Evolutionary conservation across 2,329 filamentous ascomycete species (phyloP).

Genomic region (Aspergillaceae sp.): DNA sequence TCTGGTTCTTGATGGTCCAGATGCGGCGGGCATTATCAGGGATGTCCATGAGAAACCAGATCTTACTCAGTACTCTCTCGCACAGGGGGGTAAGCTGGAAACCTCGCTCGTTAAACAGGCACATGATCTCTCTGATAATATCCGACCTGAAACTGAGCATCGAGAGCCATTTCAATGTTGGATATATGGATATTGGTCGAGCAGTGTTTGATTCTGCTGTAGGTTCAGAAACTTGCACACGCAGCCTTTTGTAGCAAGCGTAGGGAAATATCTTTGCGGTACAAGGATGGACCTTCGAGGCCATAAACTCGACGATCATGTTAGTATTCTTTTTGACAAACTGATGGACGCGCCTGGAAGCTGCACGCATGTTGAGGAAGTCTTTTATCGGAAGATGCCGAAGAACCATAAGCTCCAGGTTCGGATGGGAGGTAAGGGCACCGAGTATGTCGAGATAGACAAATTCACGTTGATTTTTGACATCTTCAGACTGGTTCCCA

Average conservation of each 20-base stretch:
- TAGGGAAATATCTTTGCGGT: constrained; percentile 47
- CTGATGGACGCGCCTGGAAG: constrained; percentile 54
- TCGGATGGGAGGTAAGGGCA: constrained; percentile 22
- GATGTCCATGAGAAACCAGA: constrained; percentile 67
- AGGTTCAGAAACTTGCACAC: no score
- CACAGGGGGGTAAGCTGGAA: constrained; percentile 47
- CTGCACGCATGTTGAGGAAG: constrained; percentile 56
- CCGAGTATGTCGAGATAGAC: constrained; percentile 6
- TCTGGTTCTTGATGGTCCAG: constrained; percentile 44
- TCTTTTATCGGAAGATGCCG: constrained; percentile 47
- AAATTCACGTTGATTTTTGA: not conserved
- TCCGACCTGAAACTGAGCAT: constrained; percentile 56
- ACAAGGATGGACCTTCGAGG: constrained; percentile 45
- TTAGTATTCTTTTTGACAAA: constrained; percentile 53
- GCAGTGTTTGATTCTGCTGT: no score
- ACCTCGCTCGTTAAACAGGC: constrained; percentile 50
- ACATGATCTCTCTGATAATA: constrained; percentile 54
- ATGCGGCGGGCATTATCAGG: constrained; percentile 49
- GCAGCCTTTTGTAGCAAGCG: constrained; percentile 41
- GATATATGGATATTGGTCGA: constrained; percentile 40
- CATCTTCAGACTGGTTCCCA: not conserved
- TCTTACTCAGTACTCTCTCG: constrained; percentile 48
- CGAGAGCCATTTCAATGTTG: constrained; percentile 48
- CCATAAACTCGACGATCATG: constrained; percentile 45
- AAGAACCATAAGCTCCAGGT: constrained; percentile 49